phyloP scores from a whole-genome alignment of 805 yeast genomes.

The Vanderwaltozyma verrucispora region DNA sequence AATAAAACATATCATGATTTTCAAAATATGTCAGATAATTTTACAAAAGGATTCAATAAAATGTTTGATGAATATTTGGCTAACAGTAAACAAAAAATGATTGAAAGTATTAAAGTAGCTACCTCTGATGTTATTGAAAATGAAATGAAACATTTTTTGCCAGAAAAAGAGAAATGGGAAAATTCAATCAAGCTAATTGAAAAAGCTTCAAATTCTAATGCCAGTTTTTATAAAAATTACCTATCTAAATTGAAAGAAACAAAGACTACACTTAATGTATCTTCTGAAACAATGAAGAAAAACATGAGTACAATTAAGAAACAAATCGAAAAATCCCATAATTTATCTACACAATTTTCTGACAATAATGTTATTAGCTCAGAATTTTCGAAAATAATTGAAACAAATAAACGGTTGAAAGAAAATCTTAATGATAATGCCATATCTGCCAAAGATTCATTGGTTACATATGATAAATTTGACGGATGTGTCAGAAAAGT shows the following conservation, averaged over 20 bases:
- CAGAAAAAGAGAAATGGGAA: conserved; percentile 24
- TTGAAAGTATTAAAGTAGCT: conserved; percentile 18
- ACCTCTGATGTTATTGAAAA: conserved; percentile 23
- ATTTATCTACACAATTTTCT: background rate
- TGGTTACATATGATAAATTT: conserved; percentile 5
- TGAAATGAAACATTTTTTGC: conserved; percentile 23
- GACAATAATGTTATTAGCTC: conserved; percentile 9
- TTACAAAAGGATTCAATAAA: conserved; percentile 14
- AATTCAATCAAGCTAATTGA: conserved; percentile 23
- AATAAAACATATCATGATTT: conserved; percentile 19
- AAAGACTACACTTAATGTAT: background rate
- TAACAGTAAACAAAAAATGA: conserved; percentile 15
- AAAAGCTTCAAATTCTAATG: conserved; percentile 21
- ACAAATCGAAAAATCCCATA: background rate
- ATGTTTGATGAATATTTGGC: conserved; percentile 17
- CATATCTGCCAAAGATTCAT: conserved; percentile 4
- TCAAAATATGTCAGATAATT: conserved; percentile 16
- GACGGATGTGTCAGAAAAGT: conserved; percentile 7
- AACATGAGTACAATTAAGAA: background rate
- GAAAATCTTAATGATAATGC: conserved; percentile 5
- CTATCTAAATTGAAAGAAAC: background rate
- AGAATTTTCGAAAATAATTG: conserved; percentile 12
- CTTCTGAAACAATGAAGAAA: background rate
- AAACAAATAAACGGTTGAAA: conserved; percentile 11
- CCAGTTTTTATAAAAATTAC: conserved; percentile 8